Base-by-base conservation (phyloP, 192 early-diverging fungal species). In the Coemansia sp. region DNA sequence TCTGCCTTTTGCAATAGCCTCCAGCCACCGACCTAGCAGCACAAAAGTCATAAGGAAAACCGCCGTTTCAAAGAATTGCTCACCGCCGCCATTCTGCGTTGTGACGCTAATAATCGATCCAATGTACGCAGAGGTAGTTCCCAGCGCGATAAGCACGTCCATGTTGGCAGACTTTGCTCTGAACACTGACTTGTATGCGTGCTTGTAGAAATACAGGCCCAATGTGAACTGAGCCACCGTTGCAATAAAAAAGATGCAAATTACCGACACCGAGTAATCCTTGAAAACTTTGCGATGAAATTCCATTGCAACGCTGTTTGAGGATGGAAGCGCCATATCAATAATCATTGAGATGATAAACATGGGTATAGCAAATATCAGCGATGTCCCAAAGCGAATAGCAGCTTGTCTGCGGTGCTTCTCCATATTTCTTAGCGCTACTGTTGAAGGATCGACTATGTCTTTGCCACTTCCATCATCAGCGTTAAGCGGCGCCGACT, bases 61-160 rank as follows among this genome's bases (percentile, higher is more conserved):
- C 2, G 90, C 90, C 0, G 97, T 99, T 67, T 99, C 97, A 69
- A 96, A 99, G 65, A 97, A 97, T 26, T 94, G 91, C 43, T 93
- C 86, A 6, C 93, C 87, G 18, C 75, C 75, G 8, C 61, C 67
- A 38, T 88, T 66, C 13, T 84, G 67, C 32, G 79, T 58, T 40
- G 65, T 64, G 62, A 89, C 79, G 19, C 94, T 87, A 26, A 93
- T 67, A 10, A 90, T 84, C 1, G 93, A 95, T 49, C 93, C 94
- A 1, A 83, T 56, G 67, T 93, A 98, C 0, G 95, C 94, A 0
- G 91, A 86, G 4, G 92, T 76, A 0, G 97, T 99, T 6, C 94
- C 93, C 38, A 99, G 76, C 1, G 89, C 84, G 21, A 99, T 87
- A 7, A 99, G 84, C 15, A 97, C 92, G 63, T 99, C 97, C 97